Evolutionary conservation across 441 rosid species (phyloP), one percentile per base, ranked within the genome.

Genomic region (Raphanus hybrid): DNA sequence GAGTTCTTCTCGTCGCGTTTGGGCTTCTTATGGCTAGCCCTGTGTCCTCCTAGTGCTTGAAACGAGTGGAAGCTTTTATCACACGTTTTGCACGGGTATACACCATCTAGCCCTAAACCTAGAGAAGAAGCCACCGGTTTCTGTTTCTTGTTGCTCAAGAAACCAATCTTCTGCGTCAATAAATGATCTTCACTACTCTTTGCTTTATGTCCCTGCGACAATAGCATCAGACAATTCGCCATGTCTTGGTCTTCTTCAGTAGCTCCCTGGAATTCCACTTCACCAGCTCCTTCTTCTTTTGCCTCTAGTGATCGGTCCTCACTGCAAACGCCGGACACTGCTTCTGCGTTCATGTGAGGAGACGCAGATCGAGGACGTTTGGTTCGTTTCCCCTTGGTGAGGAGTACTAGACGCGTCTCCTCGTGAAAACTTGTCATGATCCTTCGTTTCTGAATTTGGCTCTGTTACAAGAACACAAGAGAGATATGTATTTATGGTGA

Each of bases 31-130:
- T 88, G 94, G 69, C 91, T 87, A 14, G 92, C 84, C 71, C 88
- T 69, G 64, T 90, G 92, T 3, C 94, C 92, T 7, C 94, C 91
- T 10, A 90, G 80, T 0, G 92, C 94, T 78, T 90, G 94, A 72
- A 90, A 90, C 8, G 92, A 87, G 0, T 85, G 78, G 75, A 90
- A 90, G 73, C 85, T 71, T 70, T 87, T 83, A 77, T 82, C 70
- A 74, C 94, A 90, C 3, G 94, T 88, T 78, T 84, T 90, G 83
- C 94, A 90, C 65, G 86, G 64, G 64, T 82, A 86, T 27, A 77
- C 77, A n/a, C 93, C 88, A 14, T 71, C 76, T 9, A 64, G 29
- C 43, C 82, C 88, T 64, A 79, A 5, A 18, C 75, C 82, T 74
- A 75, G n/a, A 45, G 68, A 43, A 69, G 43, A 43, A 69, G 43